Percentiles rank a stretch among this genome's conserved stretches.
phyloP scores from a whole-genome alignment of 2,329 filamentous ascomycete species.

The Aspergillus sp. region DNA sequence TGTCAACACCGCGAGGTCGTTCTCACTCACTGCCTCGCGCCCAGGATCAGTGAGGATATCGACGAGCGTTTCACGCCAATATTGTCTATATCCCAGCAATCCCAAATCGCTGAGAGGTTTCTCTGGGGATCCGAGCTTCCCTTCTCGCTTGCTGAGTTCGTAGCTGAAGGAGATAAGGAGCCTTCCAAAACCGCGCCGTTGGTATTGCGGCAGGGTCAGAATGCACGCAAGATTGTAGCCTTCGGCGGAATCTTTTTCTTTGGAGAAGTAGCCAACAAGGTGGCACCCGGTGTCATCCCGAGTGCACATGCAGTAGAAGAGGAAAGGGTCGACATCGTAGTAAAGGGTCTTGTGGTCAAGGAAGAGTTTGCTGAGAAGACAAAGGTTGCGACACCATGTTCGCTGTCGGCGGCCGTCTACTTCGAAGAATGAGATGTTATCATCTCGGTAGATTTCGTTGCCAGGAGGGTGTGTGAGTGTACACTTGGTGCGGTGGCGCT shows the following conservation, averaged over 20 bases:
- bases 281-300: conserved; percentile 90
- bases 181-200: conserved; percentile 89
- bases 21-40: conserved; percentile 70
- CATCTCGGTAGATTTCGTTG: conserved; percentile 95
- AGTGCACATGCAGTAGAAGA: conserved; percentile 97
- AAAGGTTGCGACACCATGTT: conserved; percentile 98
- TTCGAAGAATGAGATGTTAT: conserved; percentile 91
- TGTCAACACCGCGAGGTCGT: conserved; percentile 73
- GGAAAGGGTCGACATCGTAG: conserved; percentile 94
- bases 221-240: conserved; percentile 99
- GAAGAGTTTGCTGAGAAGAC: conserved; percentile 92
- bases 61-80: conserved; percentile 94
- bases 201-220: conserved; percentile 91
- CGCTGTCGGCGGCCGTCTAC: conserved; percentile 96
- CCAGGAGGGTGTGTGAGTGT: conserved; percentile 88
- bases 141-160: conserved; percentile 91
- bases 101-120: conserved; percentile 95
- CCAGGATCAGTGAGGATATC: conserved; percentile 76
- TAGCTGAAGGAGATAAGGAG: conserved; percentile 97
- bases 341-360: conserved; percentile 98
- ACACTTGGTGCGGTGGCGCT: conserved; percentile 85
- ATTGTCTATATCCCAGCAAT: conserved; percentile 89
- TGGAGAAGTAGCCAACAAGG: conserved; percentile 98
- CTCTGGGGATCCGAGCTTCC: conserved; percentile 91
- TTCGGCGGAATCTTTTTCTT: conserved; percentile 96